Evolutionary conservation across 352 stramenopile species (phyloP).

Genomic region (Elongisporangium undulatum): DNA sequence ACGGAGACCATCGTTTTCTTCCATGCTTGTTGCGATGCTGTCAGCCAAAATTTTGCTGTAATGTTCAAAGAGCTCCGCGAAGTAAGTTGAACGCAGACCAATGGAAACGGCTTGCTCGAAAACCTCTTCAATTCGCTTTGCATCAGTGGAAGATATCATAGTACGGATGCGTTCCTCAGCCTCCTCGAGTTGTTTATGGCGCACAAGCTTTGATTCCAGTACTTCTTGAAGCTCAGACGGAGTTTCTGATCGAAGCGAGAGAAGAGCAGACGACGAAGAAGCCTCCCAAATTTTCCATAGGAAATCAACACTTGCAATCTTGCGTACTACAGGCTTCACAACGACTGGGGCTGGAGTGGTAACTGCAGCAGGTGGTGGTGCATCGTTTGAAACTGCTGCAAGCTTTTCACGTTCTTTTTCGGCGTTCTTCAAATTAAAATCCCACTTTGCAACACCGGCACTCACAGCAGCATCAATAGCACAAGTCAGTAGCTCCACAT

Average conservation of each 20-base stretch:
- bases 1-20: constrained; percentile 37
- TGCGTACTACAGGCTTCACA: neutral
- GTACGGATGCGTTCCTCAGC: constrained; percentile 30
- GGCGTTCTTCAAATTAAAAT: constrained; percentile 81
- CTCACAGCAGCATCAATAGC: constrained; percentile 56
- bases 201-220: constrained; percentile 38
- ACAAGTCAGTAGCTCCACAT: constrained; percentile 60
- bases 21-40: constrained; percentile 4
- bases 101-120: constrained; percentile 53
- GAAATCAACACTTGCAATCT: constrained; percentile 10
- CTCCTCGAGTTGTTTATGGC: constrained; percentile 37
- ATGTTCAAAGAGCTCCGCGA: constrained; percentile 41
- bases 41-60: constrained; percentile 22
- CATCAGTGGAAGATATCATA: constrained; percentile 22
- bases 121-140: constrained; percentile 39
- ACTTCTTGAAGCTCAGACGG: constrained; percentile 16
- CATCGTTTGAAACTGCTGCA: constrained; percentile 8
- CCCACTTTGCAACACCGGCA: constrained; percentile 69
- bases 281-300: constrained; percentile 46
- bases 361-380: neutral
- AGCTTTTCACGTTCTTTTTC: constrained; percentile 65
- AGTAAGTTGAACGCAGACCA: constrained; percentile 45
- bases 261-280: constrained; percentile 18
- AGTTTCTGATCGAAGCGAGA: constrained; percentile 12
- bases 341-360: neutral